Base-by-base conservation (phyloP, 768 basidiomycete species). In the Psilocybe sp. region DNA sequence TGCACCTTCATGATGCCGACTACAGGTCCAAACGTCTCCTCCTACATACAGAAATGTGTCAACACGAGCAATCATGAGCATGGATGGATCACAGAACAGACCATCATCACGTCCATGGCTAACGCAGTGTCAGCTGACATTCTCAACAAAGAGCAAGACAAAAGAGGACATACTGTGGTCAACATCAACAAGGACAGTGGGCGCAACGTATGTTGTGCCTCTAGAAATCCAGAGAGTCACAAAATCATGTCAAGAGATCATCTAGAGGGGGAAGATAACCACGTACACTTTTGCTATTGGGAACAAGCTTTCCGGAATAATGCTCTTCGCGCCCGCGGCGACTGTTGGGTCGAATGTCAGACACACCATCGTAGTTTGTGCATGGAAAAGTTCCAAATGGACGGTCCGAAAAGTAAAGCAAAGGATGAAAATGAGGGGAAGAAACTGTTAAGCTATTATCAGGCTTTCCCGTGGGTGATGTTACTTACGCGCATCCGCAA, bases 81-180 rank as follows among this genome's bases (percentile, higher is more conserved):
- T 19, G 6, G 28, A n/a, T 18, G 23, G 10, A 40, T 16, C 9
- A n/a, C 33, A 9, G 16, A 15, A 47, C 70, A 4, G 57, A 86
- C 94, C 75, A 69, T 91, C 94, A 98, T 97, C 31, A 97, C 73
- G 19, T 92, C 87, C 94, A 98, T 97, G 13, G 76, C 90, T 92
- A 35, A 12, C 1, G 10, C n/a, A 3, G 33, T 2, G 13, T 31
- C 9, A 9, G 40, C 32, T 14, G 18, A 47, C 12, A 50, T 36
- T 7, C 33, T 20, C 20, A 44, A 15, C n/a, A 20, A 33, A 43
- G 32, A 10, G 3, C 4, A 8, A 20, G 14, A 37, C 11, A 47
- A 43, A 31, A 33, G 37, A 39, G 16, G 31, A 78, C 90, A 62
- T 59, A 92, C 91, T 68, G 65, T 98, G 96, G 60, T 93, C 68